phyloP scores from a whole-genome alignment of 371 early-diverging fungal species.

The Blakeslea trispora region DNA sequence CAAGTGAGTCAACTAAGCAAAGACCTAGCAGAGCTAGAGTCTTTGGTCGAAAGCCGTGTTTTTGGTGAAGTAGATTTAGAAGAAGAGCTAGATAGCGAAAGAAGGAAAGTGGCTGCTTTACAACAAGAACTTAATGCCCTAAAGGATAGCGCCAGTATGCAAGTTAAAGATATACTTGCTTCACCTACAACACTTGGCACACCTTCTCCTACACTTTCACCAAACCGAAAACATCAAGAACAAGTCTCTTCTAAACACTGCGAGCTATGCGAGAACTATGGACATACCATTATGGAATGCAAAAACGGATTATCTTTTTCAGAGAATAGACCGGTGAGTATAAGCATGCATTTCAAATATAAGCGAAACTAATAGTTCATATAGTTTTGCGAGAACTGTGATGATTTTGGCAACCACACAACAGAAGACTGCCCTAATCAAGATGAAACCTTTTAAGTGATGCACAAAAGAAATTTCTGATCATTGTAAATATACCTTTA shows the following conservation, averaged over 20 bases:
- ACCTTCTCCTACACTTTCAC: background rate
- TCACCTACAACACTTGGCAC: slow-evolving; percentile 9
- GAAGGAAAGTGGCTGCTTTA: slow-evolving; percentile 42
- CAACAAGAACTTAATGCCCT: slow-evolving; percentile 46
- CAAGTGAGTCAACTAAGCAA: slow-evolving; percentile 63
- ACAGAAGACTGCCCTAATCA: slow-evolving; percentile 4
- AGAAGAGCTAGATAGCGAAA: slow-evolving; percentile 53
- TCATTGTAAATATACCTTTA: too few relatives aligned
- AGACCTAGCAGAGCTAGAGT: slow-evolving; percentile 69
- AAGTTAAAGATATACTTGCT: background rate
- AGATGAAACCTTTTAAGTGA: slow-evolving; percentile 7
- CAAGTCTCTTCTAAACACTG: slow-evolving; percentile 38
- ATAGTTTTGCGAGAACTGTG: slow-evolving; percentile 7
- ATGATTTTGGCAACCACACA: background rate
- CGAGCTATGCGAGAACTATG: slow-evolving; percentile 60
- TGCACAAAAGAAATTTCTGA: too few relatives aligned
- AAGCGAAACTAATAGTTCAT: background rate
- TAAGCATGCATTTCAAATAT: background rate
- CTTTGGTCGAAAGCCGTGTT: slow-evolving; percentile 71
- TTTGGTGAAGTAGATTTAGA: slow-evolving; percentile 73
- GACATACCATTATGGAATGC: slow-evolving; percentile 59
- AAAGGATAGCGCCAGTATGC: slow-evolving; percentile 7
- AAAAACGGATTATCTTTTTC: slow-evolving; percentile 19
- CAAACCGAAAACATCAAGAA: background rate
- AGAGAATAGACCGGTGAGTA: slow-evolving; percentile 8